Evolutionary conservation across 2,329 filamentous ascomycete species (phyloP), one percentile per base, ranked within the genome.

Genomic region (Cladosporium sp.): DNA sequence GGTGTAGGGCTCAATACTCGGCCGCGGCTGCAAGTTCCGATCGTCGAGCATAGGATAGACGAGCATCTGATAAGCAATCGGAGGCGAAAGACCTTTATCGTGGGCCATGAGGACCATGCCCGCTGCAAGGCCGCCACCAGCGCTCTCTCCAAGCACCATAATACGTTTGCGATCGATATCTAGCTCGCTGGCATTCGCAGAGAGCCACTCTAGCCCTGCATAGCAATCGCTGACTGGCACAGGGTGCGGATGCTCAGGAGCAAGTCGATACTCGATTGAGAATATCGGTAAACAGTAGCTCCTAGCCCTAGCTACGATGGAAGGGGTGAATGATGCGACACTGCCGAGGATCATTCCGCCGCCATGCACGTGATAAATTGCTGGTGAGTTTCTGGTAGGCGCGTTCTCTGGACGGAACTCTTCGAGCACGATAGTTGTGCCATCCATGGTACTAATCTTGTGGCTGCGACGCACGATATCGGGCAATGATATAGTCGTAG

Each of bases 41-140:
- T 80, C 75, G 62, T 80, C 77, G 12, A 80, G 66, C 77, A 80
- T 80, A 3, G 76, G 77, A 49, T 75, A 75, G 45, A 76, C 67
- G 10, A 80, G 70, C 44, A 80, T 69, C 65, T 78, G 73, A 65
- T 72, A 75, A 39, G 65, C 72, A 56, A 73, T 61, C 37, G 62
- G 66, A 56, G 64, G 74, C 0, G 58, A 60, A 15, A 53, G 50
- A 1, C 45, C 17, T 22, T 62, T 55, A 5, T 56, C 49, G 45
- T 64, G 65, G 35, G 74, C 74, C 59, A 75, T 66, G 47, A 78
- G 62, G 1, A 71, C 69, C 32, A 74, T 62, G 6, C 66, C 70
- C 0, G 76, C 73, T 0, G 75, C 75, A 1, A 80, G 64, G 2
- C 71, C 73, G 13, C 72, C 78, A 1, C 78, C 78, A 0, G 74